phyloP scores from a whole-genome alignment of 208 protist genomes.

The Leishmania gerbilli region DNA sequence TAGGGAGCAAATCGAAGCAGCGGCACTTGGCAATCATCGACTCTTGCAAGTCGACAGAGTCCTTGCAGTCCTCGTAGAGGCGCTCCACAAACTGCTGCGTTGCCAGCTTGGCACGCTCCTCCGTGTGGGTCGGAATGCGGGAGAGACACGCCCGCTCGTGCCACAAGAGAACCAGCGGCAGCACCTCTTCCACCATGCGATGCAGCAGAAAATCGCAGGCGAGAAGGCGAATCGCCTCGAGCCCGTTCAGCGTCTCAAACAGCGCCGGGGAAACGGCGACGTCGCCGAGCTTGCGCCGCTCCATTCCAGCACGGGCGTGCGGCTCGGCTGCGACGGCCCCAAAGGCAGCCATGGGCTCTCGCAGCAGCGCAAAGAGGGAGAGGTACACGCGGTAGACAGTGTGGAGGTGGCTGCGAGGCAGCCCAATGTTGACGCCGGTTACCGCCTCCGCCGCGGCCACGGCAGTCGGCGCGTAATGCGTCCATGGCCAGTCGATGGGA shows the following conservation, averaged over 20 bases:
- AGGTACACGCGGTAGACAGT: constrained; percentile 84
- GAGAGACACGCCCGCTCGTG: constrained; percentile 61
- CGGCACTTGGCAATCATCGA: constrained; percentile 18
- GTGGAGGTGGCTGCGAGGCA: constrained; percentile 79
- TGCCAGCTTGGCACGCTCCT: constrained; percentile 51
- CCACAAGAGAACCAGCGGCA: constrained; percentile 74
- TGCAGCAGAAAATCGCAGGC: constrained; percentile 67
- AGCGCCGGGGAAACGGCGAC: constrained; percentile 56
- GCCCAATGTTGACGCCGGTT: constrained; percentile 26
- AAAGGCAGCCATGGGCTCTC: constrained; percentile 70
- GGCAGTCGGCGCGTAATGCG: constrained; percentile 9
- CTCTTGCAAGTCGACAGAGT: constrained; percentile 7
- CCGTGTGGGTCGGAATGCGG: constrained; percentile 77
- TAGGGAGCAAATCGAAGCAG: constrained; percentile 13
- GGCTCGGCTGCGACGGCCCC: constrained; percentile 22
- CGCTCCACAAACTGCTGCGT: constrained; percentile 37
- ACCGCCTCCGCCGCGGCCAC: neutral
- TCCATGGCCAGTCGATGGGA: constrained; percentile 41
- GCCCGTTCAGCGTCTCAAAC: constrained; percentile 50
- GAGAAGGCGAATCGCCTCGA: constrained; percentile 59
- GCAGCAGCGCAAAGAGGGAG: constrained; percentile 65
- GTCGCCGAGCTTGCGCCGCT: constrained; percentile 59
- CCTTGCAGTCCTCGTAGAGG: constrained; percentile 22
- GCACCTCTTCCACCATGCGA: constrained; percentile 78
- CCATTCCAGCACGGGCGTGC: constrained; percentile 36